Evolutionary conservation across 768 basidiomycete species (phyloP).

Genomic region (Pleurotus tuoliensis): DNA sequence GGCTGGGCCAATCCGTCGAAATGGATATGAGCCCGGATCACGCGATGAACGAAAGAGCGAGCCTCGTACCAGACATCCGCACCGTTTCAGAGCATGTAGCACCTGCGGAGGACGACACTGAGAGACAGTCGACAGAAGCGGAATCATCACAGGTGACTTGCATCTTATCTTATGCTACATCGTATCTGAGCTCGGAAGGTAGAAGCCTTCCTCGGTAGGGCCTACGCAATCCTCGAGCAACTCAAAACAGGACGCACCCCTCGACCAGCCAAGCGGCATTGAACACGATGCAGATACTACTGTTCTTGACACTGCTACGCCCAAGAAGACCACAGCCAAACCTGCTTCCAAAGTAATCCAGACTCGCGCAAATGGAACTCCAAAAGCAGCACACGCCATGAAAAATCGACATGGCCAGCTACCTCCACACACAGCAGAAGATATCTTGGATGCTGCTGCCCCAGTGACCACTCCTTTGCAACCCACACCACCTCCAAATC

Average conservation of each 20-base stretch:
- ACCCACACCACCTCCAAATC: conserved; percentile 16
- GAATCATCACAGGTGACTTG: not conserved
- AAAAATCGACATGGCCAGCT: not conserved
- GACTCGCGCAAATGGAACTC: not conserved
- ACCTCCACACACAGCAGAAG: not conserved
- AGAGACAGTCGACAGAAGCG: not conserved
- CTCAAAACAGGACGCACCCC: too few relatives aligned
- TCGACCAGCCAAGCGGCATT: too few relatives aligned
- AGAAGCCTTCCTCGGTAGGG: too few relatives aligned
- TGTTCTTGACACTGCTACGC: too few relatives aligned
- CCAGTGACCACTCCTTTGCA: not conserved
- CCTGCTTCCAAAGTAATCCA: not conserved
- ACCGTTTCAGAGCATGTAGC: not conserved
- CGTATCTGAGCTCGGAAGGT: too few relatives aligned
- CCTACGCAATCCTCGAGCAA: too few relatives aligned
- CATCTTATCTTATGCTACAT: not conserved
- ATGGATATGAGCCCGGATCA: conserved; percentile 18
- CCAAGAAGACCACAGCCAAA: not conserved
- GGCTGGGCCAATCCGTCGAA: conserved; percentile 26
- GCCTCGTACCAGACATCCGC: not conserved
- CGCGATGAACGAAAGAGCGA: not conserved
- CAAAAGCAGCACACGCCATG: not conserved
- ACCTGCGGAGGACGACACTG: too few relatives aligned
- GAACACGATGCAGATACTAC: too few relatives aligned
- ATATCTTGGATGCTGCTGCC: not conserved